Evolutionary conservation across 2,329 filamentous ascomycete species (phyloP).

Genomic region (Hymenoscyphus fraxineus): DNA sequence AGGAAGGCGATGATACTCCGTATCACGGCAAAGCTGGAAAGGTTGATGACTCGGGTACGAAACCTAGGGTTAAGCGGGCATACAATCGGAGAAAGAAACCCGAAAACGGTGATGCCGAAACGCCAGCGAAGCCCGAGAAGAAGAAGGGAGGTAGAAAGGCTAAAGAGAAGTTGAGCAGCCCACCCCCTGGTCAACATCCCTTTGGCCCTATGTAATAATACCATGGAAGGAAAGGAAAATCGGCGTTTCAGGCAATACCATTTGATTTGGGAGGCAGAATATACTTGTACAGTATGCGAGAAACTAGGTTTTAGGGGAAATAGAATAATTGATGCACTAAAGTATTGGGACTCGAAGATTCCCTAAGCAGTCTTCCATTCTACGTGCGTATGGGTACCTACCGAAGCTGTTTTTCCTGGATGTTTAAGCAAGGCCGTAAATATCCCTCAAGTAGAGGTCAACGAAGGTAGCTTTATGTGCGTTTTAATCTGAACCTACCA

Average conservation of each 20-base stretch:
- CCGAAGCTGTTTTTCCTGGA: too few species aligned
- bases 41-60: slow-evolving; percentile 22
- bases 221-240: background rate
- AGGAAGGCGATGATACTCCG: slow-evolving; percentile 52
- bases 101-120: slow-evolving; percentile 12
- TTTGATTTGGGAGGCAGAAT: background rate
- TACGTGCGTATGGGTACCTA: too few species aligned
- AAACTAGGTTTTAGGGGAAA: background rate
- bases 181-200: slow-evolving; percentile 18
- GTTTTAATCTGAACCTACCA: too few species aligned
- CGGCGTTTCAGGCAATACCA: slow-evolving; percentile 6
- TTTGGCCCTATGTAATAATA: slow-evolving; percentile 12
- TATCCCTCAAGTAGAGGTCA: too few species aligned
- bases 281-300: background rate
- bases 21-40: slow-evolving; percentile 56
- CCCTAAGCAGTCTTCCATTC: too few species aligned
- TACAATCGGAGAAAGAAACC: slow-evolving; percentile 28
- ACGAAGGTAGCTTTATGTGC: too few species aligned
- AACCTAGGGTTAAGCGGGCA: slow-evolving; percentile 28
- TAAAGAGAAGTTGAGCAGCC: slow-evolving; percentile 54
- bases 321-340: background rate
- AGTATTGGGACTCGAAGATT: too few species aligned
- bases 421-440: too few species aligned
- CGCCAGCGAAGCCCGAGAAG: slow-evolving; percentile 15
- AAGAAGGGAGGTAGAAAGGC: slow-evolving; percentile 43